Base-by-base conservation (phyloP, 2,329 filamentous ascomycete genomes). In the Davidsoniella neocaledoniae region DNA sequence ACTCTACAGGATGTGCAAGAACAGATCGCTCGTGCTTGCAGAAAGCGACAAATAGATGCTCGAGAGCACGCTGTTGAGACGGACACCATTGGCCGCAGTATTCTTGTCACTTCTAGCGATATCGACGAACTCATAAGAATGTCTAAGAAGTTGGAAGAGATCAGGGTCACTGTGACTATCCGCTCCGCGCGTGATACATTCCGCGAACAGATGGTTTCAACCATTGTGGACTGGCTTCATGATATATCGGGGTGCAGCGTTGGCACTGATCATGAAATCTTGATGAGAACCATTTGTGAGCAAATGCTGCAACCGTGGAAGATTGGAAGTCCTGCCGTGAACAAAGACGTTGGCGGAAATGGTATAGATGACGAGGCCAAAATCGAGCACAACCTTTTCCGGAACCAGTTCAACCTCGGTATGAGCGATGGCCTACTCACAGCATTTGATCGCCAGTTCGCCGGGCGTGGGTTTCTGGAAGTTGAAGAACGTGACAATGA, bases 131-230 rank as follows among this genome's bases (percentile, higher is more conserved):
- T 98, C 10, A 69, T 98, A 14, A 68, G 68, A 12, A 88, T 91
- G 64, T 85, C 88, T 4, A 83, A 78, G 55, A 80, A 91, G 19
- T 84, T 98, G 56, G 91, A 98, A 64, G 81, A 94, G 54, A 95
- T 98, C 63, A 88, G 94, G 61, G 79, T 98, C 51, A 96, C 91
- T 0, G 86, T 95, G 45, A 98, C 91, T 0, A 87, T 98, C 54
- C 79, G 91, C 42, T 94, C 90, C 8, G 79, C 91, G 4, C 77
- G 93, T 57, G 91, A 98, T 64, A 96, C 87, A 0, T 98, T 96
- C 66, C 77, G 91, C 53, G 91, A 98, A 62, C 85, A 96, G 62
- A 98, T 98, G 93, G 95, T 88, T 58, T 87, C 85, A n/a, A 86
- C 87, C 14, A 90, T 98, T 54, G 83, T 98, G 49, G 88, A 95